phyloP scores from a whole-genome alignment of 2,329 filamentous ascomycete species.

The Fusarium zealandicum region DNA sequence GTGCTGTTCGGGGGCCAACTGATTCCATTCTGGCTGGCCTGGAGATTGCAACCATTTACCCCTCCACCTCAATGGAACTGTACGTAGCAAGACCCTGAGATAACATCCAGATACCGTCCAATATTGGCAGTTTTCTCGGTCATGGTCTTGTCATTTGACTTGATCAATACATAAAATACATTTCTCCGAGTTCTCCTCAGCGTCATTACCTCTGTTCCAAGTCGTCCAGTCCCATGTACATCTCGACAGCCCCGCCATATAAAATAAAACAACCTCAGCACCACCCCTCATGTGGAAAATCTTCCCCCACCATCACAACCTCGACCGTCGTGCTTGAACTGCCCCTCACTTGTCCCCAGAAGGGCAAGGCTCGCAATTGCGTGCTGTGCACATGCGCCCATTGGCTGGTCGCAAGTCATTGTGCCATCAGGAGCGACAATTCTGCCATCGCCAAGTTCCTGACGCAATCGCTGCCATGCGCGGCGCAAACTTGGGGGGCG shows the following conservation, averaged over 20 bases:
- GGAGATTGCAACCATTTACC: background rate
- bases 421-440: slow-evolving; percentile 37
- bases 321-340: background rate
- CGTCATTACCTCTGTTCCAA: background rate
- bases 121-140: no score
- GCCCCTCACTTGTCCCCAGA: slow-evolving; percentile 39
- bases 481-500: slow-evolving; percentile 4
- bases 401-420: slow-evolving; percentile 32
- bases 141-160: no score
- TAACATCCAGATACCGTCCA: no score
- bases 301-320: slow-evolving; percentile 17
- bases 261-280: background rate
- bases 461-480: slow-evolving; percentile 33
- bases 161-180: background rate
- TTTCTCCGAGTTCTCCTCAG: background rate
- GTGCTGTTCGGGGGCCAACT: slow-evolving; percentile 26
- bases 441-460: slow-evolving; percentile 39
- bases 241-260: slow-evolving; percentile 23
- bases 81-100: background rate
- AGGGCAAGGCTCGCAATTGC: slow-evolving; percentile 39
- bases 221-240: background rate
- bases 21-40: background rate
- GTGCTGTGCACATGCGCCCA: slow-evolving; percentile 31
- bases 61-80: background rate
- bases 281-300: slow-evolving; percentile 13